phyloP scores from a whole-genome alignment of 257 asterid species.

The Nemophila menziesii region DNA sequence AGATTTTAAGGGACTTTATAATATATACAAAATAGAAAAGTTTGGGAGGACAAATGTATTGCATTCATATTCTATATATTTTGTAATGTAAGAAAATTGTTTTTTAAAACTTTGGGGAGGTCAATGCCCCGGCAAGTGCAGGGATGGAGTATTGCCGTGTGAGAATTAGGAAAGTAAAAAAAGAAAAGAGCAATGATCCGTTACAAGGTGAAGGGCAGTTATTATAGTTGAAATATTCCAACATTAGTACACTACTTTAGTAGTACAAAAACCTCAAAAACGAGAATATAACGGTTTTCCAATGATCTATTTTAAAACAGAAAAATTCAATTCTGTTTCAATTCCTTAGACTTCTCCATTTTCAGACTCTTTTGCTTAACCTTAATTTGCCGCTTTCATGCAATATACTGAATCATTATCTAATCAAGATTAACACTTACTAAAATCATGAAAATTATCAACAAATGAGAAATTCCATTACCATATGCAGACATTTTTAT shows the following conservation, averaged over 20 bases:
- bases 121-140: no score
- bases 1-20: no score
- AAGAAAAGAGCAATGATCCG: not conserved
- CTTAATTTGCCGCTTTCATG: not conserved
- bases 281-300: conserved; percentile 35
- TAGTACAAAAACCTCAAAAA: not conserved
- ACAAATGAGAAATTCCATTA: not conserved
- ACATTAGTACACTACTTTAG: not conserved
- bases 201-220: conserved; percentile 1
- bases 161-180: no score
- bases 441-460: not conserved
- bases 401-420: not conserved
- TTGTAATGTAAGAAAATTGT: no score
- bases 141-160: no score
- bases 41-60: no score
- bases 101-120: no score
- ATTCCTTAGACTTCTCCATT: conserved; percentile 1
- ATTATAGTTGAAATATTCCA: not conserved
- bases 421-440: not conserved
- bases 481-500: no score
- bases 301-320: conserved; percentile 5
- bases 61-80: no score
- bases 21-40: no score
- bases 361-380: conserved; percentile 9
- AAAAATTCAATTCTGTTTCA: not conserved